Percentiles rank a stretch among this genome's conserved stretches.
Evolutionary conservation across 768 basidiomycete genomes (phyloP).

Genomic region (Tulasnella sp.): DNA sequence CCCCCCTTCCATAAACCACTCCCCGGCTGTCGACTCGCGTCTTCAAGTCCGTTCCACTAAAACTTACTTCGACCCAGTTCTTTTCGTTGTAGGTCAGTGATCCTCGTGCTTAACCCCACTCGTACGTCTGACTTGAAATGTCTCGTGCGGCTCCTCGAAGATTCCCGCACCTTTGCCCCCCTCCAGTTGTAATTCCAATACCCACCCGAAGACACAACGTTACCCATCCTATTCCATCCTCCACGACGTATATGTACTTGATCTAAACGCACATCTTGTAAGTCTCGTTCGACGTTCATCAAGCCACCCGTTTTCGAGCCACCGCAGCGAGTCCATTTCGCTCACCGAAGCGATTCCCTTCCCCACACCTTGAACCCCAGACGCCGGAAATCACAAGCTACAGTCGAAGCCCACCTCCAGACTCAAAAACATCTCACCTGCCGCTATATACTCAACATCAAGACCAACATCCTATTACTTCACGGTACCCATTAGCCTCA

Average conservation of each 20-base stretch:
- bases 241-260: background rate
- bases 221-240: background rate
- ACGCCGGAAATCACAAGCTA: background rate
- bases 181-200: background rate
- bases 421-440: background rate
- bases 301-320: background rate
- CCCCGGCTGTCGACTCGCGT: background rate
- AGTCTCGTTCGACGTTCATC: background rate
- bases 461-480: too few relatives aligned
- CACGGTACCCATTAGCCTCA: background rate
- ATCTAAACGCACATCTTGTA: background rate
- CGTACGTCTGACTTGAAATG: too few relatives aligned
- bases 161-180: too few relatives aligned
- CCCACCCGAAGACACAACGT: background rate
- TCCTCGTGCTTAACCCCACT: too few relatives aligned
- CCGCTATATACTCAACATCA: background rate
- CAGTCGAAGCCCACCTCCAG: background rate
- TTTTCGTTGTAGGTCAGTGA: too few relatives aligned
- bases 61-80: background rate
- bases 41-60: background rate
- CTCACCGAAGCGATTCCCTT: background rate
- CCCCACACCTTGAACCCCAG: background rate
- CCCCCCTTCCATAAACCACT: background rate
- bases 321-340: background rate
- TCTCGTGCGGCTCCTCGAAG: background rate